Evolutionary conservation across 257 asterid species (phyloP).

Genomic region (Capsicum rhomboideum): DNA sequence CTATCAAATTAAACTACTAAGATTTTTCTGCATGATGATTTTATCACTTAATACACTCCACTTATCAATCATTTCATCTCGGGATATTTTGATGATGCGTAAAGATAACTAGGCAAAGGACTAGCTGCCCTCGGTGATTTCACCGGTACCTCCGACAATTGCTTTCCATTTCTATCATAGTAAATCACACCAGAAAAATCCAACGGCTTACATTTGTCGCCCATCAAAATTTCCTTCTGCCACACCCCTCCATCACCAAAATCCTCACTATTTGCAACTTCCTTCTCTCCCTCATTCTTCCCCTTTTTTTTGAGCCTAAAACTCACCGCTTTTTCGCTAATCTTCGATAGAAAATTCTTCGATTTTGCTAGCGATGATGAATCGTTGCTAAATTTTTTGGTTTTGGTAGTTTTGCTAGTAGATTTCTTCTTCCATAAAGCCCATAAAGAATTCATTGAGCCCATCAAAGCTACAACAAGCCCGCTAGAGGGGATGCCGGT

Average conservation of each 20-base stretch:
- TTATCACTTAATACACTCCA: neutral
- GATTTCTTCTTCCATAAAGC: conserved; percentile 6
- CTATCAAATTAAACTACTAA: no score
- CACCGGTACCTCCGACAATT: conserved; percentile 24
- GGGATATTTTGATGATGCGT: neutral
- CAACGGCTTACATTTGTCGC: conserved; percentile 45
- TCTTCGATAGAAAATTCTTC: conserved; percentile 13
- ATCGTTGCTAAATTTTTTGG: neutral
- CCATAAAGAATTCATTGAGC: conserved; percentile 16
- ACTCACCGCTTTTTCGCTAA: conserved; percentile 17
- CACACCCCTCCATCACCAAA: conserved; percentile 38
- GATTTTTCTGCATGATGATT: neutral
- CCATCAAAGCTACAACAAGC: neutral
- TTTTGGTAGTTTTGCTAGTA: neutral
- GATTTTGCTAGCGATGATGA: conserved; percentile 20
- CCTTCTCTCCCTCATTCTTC: neutral
- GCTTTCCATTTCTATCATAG: conserved; percentile 25
- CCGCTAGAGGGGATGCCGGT: neutral
- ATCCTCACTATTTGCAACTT: neutral
- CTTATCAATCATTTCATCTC: neutral
- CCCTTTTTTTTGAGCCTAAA: conserved; percentile 8
- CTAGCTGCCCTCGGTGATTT: conserved; percentile 38
- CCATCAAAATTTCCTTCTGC: conserved; percentile 38
- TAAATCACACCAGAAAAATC: conserved; percentile 50
- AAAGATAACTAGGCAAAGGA: conserved; percentile 19